Conservation (phyloP, 73 alveolate genomes). For the Paramecium octaurelia region DNA sequence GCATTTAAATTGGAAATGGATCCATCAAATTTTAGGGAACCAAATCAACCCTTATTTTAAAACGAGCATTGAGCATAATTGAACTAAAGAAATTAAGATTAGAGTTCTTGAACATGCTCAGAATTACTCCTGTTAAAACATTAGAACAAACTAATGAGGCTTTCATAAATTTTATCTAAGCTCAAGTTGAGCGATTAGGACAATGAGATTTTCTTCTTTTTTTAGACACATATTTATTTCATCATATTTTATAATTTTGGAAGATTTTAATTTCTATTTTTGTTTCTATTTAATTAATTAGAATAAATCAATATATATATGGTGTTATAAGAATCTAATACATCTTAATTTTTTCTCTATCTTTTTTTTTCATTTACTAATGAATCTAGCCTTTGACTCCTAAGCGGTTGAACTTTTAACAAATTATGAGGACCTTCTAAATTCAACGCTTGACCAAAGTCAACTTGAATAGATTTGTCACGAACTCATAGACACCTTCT, state of each 20-base stretch:
- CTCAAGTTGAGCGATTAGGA: not conserved
- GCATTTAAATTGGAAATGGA: constrained; percentile 28
- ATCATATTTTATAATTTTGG: not conserved
- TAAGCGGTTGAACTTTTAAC: not conserved
- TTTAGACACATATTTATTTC: not conserved
- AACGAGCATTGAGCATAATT: not conserved
- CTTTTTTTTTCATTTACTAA: not conserved
- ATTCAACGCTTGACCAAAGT: not conserved
- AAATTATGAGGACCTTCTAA: not conserved
- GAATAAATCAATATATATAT: not conserved
- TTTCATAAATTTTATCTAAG: constrained; percentile 9
- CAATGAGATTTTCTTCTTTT: not conserved
- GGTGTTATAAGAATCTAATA: not conserved
- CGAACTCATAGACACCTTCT: not conserved
- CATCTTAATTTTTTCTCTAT: not conserved
- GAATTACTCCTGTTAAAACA: constrained; percentile 1
- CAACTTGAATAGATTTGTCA: not conserved
- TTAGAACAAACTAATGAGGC: not conserved
- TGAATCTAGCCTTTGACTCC: not conserved
- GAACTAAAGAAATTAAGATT: constrained; percentile 37
- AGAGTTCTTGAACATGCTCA: constrained; percentile 5
- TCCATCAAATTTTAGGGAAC: not conserved
- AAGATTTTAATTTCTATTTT: not conserved
- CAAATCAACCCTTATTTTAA: not conserved
- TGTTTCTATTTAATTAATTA: no score